Evolutionary conservation across 768 basidiomycete species (phyloP).

Genomic region (Melanogaster broomeanus): DNA sequence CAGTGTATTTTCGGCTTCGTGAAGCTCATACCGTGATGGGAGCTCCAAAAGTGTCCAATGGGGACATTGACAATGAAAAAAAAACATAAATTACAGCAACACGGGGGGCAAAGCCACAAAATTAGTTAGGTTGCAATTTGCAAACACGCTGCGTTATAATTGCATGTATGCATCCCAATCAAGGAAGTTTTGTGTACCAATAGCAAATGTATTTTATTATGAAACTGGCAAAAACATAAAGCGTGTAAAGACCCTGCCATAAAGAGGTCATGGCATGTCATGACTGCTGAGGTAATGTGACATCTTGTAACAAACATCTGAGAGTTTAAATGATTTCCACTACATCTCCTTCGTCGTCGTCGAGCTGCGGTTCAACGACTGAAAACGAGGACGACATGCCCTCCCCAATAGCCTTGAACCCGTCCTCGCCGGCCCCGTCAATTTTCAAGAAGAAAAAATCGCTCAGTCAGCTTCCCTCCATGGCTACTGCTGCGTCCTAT

Average conservation of each 20-base stretch:
- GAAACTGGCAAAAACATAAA: conserved; percentile 1
- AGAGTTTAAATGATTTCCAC: conserved; percentile 12
- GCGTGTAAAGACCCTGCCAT: background rate
- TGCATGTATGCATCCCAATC: too few relatives aligned
- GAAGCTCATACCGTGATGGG: too few relatives aligned
- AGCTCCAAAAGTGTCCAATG: too few relatives aligned
- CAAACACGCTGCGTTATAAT: too few relatives aligned
- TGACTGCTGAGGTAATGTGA: conserved; percentile 26
- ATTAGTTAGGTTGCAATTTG: too few relatives aligned
- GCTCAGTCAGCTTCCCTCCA: conserved; percentile 33
- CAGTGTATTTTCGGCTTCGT: too few relatives aligned
- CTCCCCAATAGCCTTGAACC: conserved; percentile 67
- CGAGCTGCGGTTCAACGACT: conserved; percentile 7
- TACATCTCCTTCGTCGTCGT: conserved; percentile 12
- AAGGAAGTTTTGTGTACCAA: background rate
- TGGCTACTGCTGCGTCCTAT: conserved; percentile 59
- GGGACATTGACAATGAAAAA: too few relatives aligned
- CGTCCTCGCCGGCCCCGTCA: conserved; percentile 50
- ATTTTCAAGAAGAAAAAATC: conserved; percentile 65
- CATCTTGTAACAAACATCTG: conserved; percentile 22
- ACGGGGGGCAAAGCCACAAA: too few relatives aligned
- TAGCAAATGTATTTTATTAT: background rate
- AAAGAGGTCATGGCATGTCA: background rate
- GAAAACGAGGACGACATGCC: conserved; percentile 33
- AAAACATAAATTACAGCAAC: too few relatives aligned